A percentile compares a stretch with the other conserved stretches of the same genome.
Evolutionary conservation across 2,329 filamentous ascomycete species (phyloP).

Genomic region (Monosporascus ibericus): DNA sequence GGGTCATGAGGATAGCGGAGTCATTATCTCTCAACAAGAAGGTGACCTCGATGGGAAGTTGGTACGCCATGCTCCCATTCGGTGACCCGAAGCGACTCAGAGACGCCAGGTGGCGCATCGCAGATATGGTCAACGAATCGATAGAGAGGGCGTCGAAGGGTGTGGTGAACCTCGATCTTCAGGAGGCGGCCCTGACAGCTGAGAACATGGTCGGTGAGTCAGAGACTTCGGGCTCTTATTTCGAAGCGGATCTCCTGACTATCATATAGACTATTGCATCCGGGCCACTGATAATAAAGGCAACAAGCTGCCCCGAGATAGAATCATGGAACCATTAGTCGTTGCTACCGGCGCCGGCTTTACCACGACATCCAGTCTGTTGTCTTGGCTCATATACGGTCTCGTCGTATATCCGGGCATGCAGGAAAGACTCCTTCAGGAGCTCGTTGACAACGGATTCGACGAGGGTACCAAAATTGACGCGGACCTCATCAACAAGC

Average conservation of each 20-base stretch:
- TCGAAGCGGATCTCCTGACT: neutral
- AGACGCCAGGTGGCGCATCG: conserved; percentile 26
- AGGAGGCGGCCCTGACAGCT: conserved; percentile 44
- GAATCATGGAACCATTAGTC: conserved; percentile 35
- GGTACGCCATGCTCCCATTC: conserved; percentile 52
- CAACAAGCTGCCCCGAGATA: conserved; percentile 41
- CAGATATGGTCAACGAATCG: conserved; percentile 31
- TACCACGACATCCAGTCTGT: conserved; percentile 51
- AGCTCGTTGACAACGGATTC: conserved; percentile 45
- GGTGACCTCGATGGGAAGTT: conserved; percentile 45
- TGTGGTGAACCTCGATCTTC: conserved; percentile 33
- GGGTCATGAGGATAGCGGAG: conserved; percentile 42
- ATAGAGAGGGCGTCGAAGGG: conserved; percentile 33
- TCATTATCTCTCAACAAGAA: conserved; percentile 53
- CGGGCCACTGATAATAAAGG: conserved; percentile 49
- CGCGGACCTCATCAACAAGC: conserved; percentile 38
- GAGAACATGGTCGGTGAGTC: conserved; percentile 30
- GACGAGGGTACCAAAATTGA: conserved; percentile 37
- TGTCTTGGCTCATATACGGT: conserved; percentile 53
- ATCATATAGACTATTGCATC: conserved; percentile 40
- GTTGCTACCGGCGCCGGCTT: conserved; percentile 54
- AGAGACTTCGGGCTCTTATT: neutral
- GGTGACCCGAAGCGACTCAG: conserved; percentile 44
- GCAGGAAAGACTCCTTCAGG: conserved; percentile 52
- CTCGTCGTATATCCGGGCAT: conserved; percentile 47